phyloP scores from a whole-genome alignment of 1,284 basidiomycete species.

The Tausonia pullulans region DNA sequence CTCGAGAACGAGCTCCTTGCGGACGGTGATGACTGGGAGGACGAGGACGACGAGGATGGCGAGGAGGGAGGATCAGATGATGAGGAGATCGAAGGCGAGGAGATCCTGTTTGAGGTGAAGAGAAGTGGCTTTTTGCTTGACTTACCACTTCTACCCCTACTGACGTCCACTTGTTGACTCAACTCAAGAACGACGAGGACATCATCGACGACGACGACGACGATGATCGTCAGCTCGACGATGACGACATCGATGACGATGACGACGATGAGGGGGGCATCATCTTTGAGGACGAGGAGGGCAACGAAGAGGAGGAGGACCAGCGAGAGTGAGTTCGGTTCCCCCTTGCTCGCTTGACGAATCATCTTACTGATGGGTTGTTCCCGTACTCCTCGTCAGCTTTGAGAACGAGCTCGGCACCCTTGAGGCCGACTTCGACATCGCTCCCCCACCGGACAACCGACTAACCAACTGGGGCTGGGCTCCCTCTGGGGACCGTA shows the following conservation, averaged over 20 bases:
- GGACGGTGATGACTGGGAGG: conserved; percentile 35
- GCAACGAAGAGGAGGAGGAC: conserved; percentile 27
- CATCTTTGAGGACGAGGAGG: conserved; percentile 16
- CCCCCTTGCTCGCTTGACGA: background rate
- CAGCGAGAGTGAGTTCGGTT: conserved; percentile 19
- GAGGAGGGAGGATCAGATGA: conserved; percentile 25
- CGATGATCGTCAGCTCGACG: background rate
- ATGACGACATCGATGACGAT: conserved; percentile 14
- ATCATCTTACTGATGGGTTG: background rate
- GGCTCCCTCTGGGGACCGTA: background rate
- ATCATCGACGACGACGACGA: background rate
- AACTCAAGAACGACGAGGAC: background rate
- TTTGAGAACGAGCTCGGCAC: conserved; percentile 9
- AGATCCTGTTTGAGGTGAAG: conserved; percentile 56
- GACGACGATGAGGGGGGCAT: conserved; percentile 4
- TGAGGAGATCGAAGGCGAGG: conserved; percentile 19
- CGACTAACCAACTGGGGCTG: conserved; percentile 17
- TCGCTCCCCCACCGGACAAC: conserved; percentile 8
- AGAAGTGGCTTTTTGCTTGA: background rate
- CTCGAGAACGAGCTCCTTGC: conserved; percentile 34
- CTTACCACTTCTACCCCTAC: background rate
- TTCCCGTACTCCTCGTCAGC: background rate
- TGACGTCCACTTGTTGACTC: too few species aligned
- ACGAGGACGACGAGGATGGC: conserved; percentile 24
- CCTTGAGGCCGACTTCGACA: conserved; percentile 14